Evolutionary conservation across 768 basidiomycete species (phyloP), one percentile per base, ranked within the genome.

Genomic region (Tricholoma hemisulphureum): DNA sequence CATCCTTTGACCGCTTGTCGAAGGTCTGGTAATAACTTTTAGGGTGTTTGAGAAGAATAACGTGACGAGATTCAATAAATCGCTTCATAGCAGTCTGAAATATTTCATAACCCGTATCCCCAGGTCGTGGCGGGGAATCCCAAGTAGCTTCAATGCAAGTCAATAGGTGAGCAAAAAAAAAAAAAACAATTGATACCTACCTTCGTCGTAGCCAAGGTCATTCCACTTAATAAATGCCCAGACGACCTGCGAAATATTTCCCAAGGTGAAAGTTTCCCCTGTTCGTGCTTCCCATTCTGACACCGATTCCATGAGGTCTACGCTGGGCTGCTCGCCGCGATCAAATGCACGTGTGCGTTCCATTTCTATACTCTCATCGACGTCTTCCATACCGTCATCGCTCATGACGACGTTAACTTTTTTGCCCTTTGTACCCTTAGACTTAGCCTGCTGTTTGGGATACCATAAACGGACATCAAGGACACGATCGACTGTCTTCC

Each of bases 141-240:
- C 93, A 96, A 10, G 90, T 87, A n/a, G 91, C 94, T 96, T 63
- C 39, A 46, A 45, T 54, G 51, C 41, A 45, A 39, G 58, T 51
- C 31, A 60, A 56, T 49, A 51, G n/a, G 41, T 2, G 9, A 16
- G 7, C 23, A 43, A 26, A n/a, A 39, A 28, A n/a, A 29, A 3
- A 18, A 34, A 13, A 55, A 41, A 31, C 26, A 50, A 53, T 53
- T 28, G 51, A n/a, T n/a, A 68, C 83, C 53, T 57, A 92, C 95
- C 87, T 78, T 94, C 89, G 20, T 96, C 90, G 60, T 98, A 97
- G n/a, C 89, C 86, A 24, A 98, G 77, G 60, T 94, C 94, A 43
- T 85, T 79, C 96, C 96, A 98, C 70, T 98, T 99, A 63, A 93
- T 78, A 69, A 95, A 95, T 11, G 82, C 84, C 88, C 91, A 94